phyloP scores from a whole-genome alignment of 352 stramenopile species.

The Globisporangium carolinianum region DNA sequence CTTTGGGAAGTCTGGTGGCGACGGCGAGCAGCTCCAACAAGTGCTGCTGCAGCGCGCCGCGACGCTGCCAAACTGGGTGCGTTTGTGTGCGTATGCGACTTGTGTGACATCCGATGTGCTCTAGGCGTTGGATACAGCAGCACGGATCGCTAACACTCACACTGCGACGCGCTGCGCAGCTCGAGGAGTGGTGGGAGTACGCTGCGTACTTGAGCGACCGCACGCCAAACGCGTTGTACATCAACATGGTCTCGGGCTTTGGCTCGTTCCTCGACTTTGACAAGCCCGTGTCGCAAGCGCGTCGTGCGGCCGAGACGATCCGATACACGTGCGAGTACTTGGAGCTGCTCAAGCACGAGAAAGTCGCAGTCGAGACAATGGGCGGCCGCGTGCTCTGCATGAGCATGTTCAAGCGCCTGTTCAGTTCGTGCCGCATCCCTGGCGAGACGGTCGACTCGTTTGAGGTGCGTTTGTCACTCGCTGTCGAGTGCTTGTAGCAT shows the following conservation, averaged over 20 bases:
- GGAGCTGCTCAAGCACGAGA: constrained; percentile 76
- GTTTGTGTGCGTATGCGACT: constrained; percentile 1
- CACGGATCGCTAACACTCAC: not conserved
- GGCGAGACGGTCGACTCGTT: constrained; percentile 38
- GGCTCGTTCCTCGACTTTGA: constrained; percentile 90
- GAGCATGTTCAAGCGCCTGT: constrained; percentile 81
- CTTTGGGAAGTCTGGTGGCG: constrained; percentile 36
- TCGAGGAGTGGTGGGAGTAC: constrained; percentile 92
- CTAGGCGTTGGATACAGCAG: too few species aligned
- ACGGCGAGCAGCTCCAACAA: constrained; percentile 39
- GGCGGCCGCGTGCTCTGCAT: constrained; percentile 86
- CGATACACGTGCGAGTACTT: constrained; percentile 82
- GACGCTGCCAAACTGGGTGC: constrained; percentile 48
- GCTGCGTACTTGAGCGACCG: constrained; percentile 68
- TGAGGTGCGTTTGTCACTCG: constrained; percentile 12
- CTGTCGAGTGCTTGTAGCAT: too few species aligned
- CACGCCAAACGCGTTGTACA: constrained; percentile 84
- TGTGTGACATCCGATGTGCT: too few species aligned
- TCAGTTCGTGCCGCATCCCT: constrained; percentile 90
- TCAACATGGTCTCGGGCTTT: constrained; percentile 95
- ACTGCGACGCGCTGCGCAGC: constrained; percentile 13
- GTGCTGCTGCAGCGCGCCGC: constrained; percentile 41
- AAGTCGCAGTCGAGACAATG: constrained; percentile 82
- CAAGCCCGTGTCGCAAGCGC: constrained; percentile 44
- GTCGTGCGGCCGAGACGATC: constrained; percentile 53